Percentiles rank a stretch among this genome's conserved stretches.
These are phyloP conservation scores for Syzygium aromaticum DNA, from an alignment of 345 rosid genomes.

Conservation along the genomic window DNA sequence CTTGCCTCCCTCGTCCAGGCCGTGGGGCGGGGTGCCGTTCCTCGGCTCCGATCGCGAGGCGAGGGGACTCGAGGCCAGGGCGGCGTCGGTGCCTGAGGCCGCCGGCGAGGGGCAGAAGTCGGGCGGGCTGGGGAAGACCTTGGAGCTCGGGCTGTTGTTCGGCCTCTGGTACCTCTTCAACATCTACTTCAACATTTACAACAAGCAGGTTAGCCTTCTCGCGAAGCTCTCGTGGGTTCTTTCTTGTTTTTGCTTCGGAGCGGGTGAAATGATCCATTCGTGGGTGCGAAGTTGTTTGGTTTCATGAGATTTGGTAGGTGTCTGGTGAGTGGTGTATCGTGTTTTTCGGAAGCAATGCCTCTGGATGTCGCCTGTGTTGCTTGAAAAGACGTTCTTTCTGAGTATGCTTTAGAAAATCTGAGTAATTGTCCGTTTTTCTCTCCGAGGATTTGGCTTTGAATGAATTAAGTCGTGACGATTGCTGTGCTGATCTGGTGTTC, in stretches of 20 bases:
- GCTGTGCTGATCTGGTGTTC: background rate
- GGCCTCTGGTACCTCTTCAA: constrained; percentile 86
- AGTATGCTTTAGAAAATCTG: background rate
- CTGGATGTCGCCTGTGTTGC: background rate
- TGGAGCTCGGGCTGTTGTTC: constrained; percentile 75
- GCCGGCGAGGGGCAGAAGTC: constrained; percentile 42
- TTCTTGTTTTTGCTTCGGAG: background rate
- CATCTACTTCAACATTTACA: constrained; percentile 98
- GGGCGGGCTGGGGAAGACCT: constrained; percentile 23
- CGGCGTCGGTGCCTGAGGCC: constrained; percentile 59
- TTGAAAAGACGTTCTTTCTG: background rate
- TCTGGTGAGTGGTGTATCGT: background rate
- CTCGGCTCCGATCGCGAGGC: constrained; percentile 12
- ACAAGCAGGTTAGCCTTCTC: constrained; percentile 63
- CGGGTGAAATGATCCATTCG: background rate
- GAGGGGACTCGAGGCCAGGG: constrained; percentile 36
- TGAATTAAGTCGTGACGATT: background rate
- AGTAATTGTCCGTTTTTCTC: background rate
- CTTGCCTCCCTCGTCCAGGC: constrained; percentile 23
- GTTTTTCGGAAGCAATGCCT: background rate
- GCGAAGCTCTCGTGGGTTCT: background rate
- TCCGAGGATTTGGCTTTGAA: background rate
- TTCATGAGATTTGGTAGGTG: background rate
- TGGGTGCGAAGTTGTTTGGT: background rate
- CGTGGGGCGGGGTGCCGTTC: constrained; percentile 57